Evolutionary conservation across 768 basidiomycete species (phyloP).

Genomic region (Dendrothele bispora): DNA sequence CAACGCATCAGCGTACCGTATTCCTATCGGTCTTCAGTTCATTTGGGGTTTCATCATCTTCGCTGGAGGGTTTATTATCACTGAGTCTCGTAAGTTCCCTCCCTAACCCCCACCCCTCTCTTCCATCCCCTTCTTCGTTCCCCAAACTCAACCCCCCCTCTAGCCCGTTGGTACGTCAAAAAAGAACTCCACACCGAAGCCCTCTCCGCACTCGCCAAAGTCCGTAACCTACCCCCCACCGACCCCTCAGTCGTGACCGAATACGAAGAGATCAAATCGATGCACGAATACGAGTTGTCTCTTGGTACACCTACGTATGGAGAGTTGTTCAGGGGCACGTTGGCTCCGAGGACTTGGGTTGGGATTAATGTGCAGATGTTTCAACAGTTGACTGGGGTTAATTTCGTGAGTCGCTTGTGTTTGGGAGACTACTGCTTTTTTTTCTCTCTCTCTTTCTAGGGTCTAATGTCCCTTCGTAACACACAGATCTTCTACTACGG

Average conservation of each 20-base stretch:
- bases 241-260: slow-evolving; percentile 47
- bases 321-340: too few relatives aligned
- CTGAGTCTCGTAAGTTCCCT: too few relatives aligned
- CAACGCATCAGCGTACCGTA: too few relatives aligned
- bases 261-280: too few relatives aligned
- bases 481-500: slow-evolving; percentile 32
- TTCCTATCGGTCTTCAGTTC: too few relatives aligned
- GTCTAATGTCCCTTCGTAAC: too few relatives aligned
- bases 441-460: background rate
- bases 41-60: too few relatives aligned
- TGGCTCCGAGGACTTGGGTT: too few relatives aligned
- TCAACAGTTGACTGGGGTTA: slow-evolving; percentile 69
- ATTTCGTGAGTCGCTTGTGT: slow-evolving; percentile 33
- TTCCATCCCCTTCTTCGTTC: slow-evolving; percentile 43
- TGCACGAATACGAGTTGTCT: too few relatives aligned
- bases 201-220: slow-evolving; percentile 43
- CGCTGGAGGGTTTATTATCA: too few relatives aligned
- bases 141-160: background rate
- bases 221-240: slow-evolving; percentile 41
- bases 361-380: slow-evolving; percentile 63
- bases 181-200: slow-evolving; percentile 48
- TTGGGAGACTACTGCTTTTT: background rate
- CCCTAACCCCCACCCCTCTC: too few relatives aligned
- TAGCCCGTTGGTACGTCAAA: slow-evolving; percentile 60
- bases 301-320: too few relatives aligned